These are phyloP conservation scores for Mortierella hygrophila DNA, from an alignment of 192 early-diverging fungal genomes.

Conservation along the genomic window DNA sequence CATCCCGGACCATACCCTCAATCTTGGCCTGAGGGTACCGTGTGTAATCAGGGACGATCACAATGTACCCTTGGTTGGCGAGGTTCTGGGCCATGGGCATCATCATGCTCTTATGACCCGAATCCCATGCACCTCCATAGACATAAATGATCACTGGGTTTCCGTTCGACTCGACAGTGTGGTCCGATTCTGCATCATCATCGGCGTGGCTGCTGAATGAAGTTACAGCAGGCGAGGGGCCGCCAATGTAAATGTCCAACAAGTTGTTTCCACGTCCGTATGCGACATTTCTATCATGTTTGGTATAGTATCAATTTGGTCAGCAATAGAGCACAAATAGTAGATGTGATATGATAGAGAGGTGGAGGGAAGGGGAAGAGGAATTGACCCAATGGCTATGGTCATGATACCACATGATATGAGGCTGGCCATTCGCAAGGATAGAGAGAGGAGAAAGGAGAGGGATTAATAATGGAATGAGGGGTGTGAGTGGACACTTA, in stretches of 20 bases:
- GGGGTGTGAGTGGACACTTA: conserved; percentile 4
- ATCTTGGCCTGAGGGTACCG: conserved; percentile 60
- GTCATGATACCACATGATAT: not conserved
- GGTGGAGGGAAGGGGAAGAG: not conserved
- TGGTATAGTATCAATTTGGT: not conserved
- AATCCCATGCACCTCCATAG: conserved; percentile 54
- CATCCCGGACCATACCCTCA: conserved; percentile 58
- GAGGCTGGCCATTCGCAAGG: not conserved
- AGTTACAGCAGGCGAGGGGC: conserved; percentile 4
- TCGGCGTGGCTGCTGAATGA: conserved; percentile 5
- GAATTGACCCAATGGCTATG: not conserved
- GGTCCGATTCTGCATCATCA: conserved; percentile 47
- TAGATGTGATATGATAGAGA: not conserved
- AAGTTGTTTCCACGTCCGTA: conserved; percentile 45
- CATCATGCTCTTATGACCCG: conserved; percentile 57
- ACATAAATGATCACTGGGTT: conserved; percentile 51
- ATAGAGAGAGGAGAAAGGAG: not conserved
- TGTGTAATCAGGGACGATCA: conserved; percentile 60
- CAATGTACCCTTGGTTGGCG: conserved; percentile 61
- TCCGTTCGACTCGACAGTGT: conserved; percentile 53
- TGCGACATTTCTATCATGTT: conserved; percentile 33
- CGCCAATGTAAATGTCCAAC: conserved; percentile 47
- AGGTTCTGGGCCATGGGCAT: conserved; percentile 63
- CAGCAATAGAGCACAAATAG: not conserved
- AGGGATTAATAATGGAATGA: not conserved